Conservation (phyloP, 371 early-diverging fungal genomes). For the Mucor racemosus region DNA sequence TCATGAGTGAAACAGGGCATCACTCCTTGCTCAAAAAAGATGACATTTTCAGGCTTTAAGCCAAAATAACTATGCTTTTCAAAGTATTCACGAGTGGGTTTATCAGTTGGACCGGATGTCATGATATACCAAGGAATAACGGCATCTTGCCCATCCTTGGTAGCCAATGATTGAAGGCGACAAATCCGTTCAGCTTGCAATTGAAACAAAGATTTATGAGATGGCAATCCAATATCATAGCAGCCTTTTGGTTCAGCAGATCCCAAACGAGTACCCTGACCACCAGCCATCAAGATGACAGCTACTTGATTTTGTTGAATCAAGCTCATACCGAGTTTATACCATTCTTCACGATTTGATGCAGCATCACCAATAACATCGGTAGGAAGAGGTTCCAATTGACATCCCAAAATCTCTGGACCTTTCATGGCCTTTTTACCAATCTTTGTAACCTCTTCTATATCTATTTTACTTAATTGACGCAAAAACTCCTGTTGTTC, state of each 20-base stretch:
- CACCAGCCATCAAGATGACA: constrained; percentile 75
- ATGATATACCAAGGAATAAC: constrained; percentile 83
- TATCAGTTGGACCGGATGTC: constrained; percentile 79
- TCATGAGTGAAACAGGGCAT: constrained; percentile 41
- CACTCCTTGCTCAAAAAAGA: constrained; percentile 73
- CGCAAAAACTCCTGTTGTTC: constrained; percentile 59
- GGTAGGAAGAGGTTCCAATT: constrained; percentile 64
- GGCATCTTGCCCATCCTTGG: constrained; percentile 30
- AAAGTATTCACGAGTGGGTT: constrained; percentile 69
- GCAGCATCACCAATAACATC: constrained; percentile 46
- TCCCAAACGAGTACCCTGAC: constrained; percentile 84
- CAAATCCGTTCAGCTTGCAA: constrained; percentile 79
- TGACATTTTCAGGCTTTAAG: constrained; percentile 63
- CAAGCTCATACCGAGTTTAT: constrained; percentile 58
- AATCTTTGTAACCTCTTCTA: constrained; percentile 72
- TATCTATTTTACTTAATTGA: constrained; percentile 71
- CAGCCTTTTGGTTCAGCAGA: constrained; percentile 82
- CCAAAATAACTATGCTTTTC: constrained; percentile 72
- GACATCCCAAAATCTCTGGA: not conserved
- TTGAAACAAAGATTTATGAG: constrained; percentile 75
- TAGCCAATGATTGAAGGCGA: constrained; percentile 40
- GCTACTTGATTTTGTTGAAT: constrained; percentile 72
- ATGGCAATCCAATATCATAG: constrained; percentile 80
- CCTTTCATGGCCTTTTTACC: constrained; percentile 59
- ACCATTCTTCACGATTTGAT: constrained; percentile 52